Evolutionary conservation across 495 filamentous ascomycete genomes (phyloP).

Genomic region (Daldinia decipiens): DNA sequence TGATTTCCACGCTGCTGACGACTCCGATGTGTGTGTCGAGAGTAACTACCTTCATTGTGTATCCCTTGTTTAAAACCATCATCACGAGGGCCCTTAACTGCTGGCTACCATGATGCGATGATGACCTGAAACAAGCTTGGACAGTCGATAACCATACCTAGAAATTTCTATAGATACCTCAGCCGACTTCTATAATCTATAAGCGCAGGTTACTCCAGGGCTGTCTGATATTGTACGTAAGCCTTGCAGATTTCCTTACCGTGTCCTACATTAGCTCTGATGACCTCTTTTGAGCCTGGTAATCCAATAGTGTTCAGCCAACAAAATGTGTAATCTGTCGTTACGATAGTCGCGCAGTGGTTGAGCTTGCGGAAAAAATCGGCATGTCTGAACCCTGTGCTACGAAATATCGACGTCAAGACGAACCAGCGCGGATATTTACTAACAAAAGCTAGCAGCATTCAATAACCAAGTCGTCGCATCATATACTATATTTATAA

Average conservation of each 20-base stretch:
- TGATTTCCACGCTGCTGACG: conserved; percentile 75
- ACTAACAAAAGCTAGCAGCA: conserved; percentile 25
- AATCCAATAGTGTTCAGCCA: conserved; percentile 41
- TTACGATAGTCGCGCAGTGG: conserved; percentile 30
- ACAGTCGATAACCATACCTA: conserved; percentile 42
- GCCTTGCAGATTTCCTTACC: conserved; percentile 7
- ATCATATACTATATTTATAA: not conserved
- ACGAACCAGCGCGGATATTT: conserved; percentile 8
- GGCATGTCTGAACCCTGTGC: conserved; percentile 32
- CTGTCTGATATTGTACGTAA: conserved; percentile 18
- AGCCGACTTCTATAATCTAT: not conserved
- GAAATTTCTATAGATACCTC: not conserved
- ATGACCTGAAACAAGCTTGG: conserved; percentile 85
- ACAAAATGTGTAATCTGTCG: conserved; percentile 27
- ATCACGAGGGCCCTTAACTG: conserved; percentile 87
- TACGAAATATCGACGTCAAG: not conserved
- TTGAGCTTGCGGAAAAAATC: conserved; percentile 40
- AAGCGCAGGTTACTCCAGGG: not conserved
- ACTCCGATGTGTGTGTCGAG: conserved; percentile 92
- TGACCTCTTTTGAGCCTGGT: conserved; percentile 42
- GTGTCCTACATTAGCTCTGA: conserved; percentile 22
- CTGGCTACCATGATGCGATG: conserved; percentile 94
- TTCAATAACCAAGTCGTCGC: not conserved
- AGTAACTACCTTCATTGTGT: conserved; percentile 59
- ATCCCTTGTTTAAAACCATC: conserved; percentile 98